Percentiles rank a stretch among this genome's conserved stretches.
Conservation (phyloP, 2,329 filamentous ascomycete genomes). For the Venturia aucupariae region DNA sequence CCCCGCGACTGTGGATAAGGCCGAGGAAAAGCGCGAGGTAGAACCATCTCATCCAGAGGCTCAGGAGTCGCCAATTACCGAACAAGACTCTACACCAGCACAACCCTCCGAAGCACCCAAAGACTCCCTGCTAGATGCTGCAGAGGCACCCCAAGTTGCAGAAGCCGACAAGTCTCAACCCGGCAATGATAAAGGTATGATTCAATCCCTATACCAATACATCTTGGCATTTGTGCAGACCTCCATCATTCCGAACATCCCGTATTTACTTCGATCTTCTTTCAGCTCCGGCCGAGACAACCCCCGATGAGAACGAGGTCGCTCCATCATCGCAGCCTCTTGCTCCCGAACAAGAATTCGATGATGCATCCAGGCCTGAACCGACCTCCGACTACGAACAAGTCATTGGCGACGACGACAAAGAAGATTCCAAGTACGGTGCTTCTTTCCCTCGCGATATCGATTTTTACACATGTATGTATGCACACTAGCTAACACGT, state of each 20-base stretch:
- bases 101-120: not conserved
- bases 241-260: not conserved
- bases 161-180: not conserved
- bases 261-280: not conserved
- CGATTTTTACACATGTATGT: not conserved
- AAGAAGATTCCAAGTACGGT: slow-evolving; percentile 1
- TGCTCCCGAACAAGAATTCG: not conserved
- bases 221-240: not conserved
- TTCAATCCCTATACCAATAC: not conserved
- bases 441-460: not conserved
- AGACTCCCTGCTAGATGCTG: not conserved
- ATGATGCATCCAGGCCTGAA: not conserved
- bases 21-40: not conserved
- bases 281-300: not conserved
- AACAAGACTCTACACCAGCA: not conserved
- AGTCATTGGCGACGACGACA: not conserved
- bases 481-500: not conserved
- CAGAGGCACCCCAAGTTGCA: not conserved
- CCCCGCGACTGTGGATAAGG: not conserved
- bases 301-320: not conserved
- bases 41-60: slow-evolving; percentile 2
- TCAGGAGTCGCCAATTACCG: not conserved
- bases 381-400: not conserved
- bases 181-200: not conserved
- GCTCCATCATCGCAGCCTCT: not conserved